A percentile compares a stretch with the other conserved stretches of the same genome.
These are phyloP conservation scores for Theobroma grandiflorum DNA, from an alignment of 441 rosid species.

Conservation along the genomic window DNA sequence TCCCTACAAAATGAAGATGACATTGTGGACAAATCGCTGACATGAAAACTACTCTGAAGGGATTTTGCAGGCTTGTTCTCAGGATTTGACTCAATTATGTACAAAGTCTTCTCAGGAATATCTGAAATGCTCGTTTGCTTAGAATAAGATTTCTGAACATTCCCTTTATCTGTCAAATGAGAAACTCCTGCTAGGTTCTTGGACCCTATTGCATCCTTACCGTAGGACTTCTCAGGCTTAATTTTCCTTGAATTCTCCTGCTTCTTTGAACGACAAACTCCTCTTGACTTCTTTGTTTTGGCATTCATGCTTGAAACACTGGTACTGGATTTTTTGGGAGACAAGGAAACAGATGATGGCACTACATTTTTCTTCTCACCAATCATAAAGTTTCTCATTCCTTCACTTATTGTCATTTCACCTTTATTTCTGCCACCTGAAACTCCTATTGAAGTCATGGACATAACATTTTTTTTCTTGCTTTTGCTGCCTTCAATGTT, in stretches of 20 bases:
- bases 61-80: background rate
- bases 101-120: constrained; percentile 41
- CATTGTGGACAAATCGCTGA: background rate
- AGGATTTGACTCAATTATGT: constrained; percentile 37
- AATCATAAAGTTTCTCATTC: constrained; percentile 5
- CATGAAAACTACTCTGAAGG: background rate
- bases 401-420: constrained; percentile 23
- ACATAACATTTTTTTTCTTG: constrained; percentile 7
- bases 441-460: constrained; percentile 15
- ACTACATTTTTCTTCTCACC: constrained; percentile 33
- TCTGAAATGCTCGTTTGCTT: constrained; percentile 25
- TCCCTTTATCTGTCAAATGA: constrained; percentile 30
- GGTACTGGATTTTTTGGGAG: constrained; percentile 18
- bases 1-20: constrained; percentile 12
- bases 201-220: constrained; percentile 22
- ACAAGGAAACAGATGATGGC: constrained; percentile 13
- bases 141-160: constrained; percentile 18
- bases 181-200: constrained; percentile 21
- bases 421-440: constrained; percentile 32
- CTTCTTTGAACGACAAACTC: constrained; percentile 28
- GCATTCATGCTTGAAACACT: constrained; percentile 32
- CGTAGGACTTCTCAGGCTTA: constrained; percentile 10
- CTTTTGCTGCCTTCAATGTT: background rate
- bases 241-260: constrained; percentile 20
- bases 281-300: constrained; percentile 20